Conservation (phyloP, 2,329 filamentous ascomycete genomes). For the Aspergillus awamori region DNA sequence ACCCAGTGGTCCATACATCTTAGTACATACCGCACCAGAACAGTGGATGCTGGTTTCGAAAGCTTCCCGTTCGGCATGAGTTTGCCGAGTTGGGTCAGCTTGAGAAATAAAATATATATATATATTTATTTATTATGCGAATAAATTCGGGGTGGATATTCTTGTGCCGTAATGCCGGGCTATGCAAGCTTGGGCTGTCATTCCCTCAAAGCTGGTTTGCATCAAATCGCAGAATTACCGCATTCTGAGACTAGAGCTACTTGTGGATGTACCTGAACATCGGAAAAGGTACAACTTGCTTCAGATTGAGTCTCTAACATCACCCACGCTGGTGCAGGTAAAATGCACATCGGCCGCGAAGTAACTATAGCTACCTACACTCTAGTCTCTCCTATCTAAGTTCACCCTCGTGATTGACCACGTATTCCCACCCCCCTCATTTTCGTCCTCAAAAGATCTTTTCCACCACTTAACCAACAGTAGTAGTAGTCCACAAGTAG, state of each 20-base stretch:
- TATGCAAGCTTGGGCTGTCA: conserved; percentile 11
- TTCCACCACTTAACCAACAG: background rate
- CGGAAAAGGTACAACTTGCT: background rate
- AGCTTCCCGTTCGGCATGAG: conserved; percentile 17
- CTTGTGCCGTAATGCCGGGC: conserved; percentile 16
- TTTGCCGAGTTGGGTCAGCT: conserved; percentile 18
- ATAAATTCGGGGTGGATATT: background rate
- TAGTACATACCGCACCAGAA: too few species aligned
- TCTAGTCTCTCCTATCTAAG: conserved; percentile 11
- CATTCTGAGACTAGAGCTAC: background rate
- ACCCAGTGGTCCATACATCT: background rate
- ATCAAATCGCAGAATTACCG: background rate
- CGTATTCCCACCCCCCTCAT: background rate
- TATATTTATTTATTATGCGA: background rate
- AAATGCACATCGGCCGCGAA: too few species aligned
- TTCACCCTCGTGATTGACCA: background rate
- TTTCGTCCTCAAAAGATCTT: background rate
- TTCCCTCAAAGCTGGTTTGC: background rate
- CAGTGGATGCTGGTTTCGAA: background rate
- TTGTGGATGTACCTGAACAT: background rate
- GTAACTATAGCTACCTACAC: background rate
- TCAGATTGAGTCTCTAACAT: too few species aligned
- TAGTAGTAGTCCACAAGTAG: background rate
- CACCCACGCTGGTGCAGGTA: too few species aligned
- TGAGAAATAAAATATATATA: background rate